Conservation (phyloP, 1,139 yeast species). For the Hanseniaspora uvarum region DNA sequence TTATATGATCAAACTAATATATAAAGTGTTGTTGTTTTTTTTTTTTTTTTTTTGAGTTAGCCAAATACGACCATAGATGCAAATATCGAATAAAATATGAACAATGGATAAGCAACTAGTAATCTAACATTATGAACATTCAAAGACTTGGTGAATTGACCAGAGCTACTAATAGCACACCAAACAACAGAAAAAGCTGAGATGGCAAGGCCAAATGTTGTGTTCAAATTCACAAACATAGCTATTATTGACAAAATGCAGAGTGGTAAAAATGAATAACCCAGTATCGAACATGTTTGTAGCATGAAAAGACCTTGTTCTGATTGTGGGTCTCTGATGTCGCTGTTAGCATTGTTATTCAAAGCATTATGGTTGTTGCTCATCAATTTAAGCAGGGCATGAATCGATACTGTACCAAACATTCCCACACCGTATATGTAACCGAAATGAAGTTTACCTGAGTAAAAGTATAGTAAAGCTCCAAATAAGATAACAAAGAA, state of each 20-base stretch:
- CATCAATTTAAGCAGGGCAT: conserved; percentile 79
- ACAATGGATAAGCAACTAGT: conserved; percentile 85
- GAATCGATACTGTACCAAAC: conserved; percentile 78
- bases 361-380: conserved; percentile 24
- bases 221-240: conserved; percentile 59
- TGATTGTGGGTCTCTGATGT: background rate
- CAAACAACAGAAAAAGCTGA: conserved; percentile 69
- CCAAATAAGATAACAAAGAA: conserved; percentile 83
- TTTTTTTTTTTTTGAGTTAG: background rate
- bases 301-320: conserved; percentile 24
- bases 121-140: conserved; percentile 78
- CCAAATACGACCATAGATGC: conserved; percentile 91
- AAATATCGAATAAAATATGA: conserved; percentile 85
- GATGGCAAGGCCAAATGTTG: conserved; percentile 59
- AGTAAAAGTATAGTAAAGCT: conserved; percentile 53
- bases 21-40: too few relatives aligned
- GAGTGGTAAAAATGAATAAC: conserved; percentile 85
- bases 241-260: conserved; percentile 70
- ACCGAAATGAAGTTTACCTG: conserved; percentile 94
- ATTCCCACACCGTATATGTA: conserved; percentile 94
- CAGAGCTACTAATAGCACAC: conserved; percentile 93
- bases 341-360: background rate
- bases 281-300: conserved; percentile 67
- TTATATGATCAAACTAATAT: too few relatives aligned
- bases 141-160: conserved; percentile 78